phyloP scores from a whole-genome alignment of 371 early-diverging fungal species.

The Apophysomyces sp. region DNA sequence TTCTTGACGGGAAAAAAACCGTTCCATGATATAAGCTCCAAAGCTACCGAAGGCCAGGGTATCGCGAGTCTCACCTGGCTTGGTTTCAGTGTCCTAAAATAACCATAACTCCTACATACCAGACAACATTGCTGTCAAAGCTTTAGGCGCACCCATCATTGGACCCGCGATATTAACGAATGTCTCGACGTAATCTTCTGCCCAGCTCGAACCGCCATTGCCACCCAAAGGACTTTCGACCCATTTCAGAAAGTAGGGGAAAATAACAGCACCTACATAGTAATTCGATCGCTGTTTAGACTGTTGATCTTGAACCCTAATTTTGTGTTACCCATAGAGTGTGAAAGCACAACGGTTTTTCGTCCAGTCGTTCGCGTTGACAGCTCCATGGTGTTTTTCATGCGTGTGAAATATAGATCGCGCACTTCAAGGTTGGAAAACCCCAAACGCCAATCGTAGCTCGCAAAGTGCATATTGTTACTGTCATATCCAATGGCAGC shows the following conservation, averaged over 20 bases:
- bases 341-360: slow-evolving; percentile 64
- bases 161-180: slow-evolving; percentile 88
- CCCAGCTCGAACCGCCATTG: slow-evolving; percentile 75
- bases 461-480: slow-evolving; percentile 80
- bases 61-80: slow-evolving; percentile 70
- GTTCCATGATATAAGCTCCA: slow-evolving; percentile 76
- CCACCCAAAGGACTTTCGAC: slow-evolving; percentile 72
- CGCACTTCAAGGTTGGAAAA: slow-evolving; percentile 79
- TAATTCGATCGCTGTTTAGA: not conserved
- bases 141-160: slow-evolving; percentile 85
- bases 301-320: not conserved
- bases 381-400: slow-evolving; percentile 75
- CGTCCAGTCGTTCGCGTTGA: slow-evolving; percentile 40
- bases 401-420: slow-evolving; percentile 77
- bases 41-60: slow-evolving; percentile 78
- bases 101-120: slow-evolving; percentile 27
- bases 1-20: slow-evolving; percentile 78
- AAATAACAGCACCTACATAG: not conserved
- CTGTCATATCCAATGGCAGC: slow-evolving; percentile 86
- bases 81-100: not conserved
- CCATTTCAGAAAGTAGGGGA: slow-evolving; percentile 90
- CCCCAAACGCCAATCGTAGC: slow-evolving; percentile 91
- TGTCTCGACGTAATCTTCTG: slow-evolving; percentile 73
- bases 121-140: slow-evolving; percentile 66
- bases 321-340: slow-evolving; percentile 44